phyloP scores from a whole-genome alignment of 768 basidiomycete genomes.

The Kwoniella dendrophila region DNA sequence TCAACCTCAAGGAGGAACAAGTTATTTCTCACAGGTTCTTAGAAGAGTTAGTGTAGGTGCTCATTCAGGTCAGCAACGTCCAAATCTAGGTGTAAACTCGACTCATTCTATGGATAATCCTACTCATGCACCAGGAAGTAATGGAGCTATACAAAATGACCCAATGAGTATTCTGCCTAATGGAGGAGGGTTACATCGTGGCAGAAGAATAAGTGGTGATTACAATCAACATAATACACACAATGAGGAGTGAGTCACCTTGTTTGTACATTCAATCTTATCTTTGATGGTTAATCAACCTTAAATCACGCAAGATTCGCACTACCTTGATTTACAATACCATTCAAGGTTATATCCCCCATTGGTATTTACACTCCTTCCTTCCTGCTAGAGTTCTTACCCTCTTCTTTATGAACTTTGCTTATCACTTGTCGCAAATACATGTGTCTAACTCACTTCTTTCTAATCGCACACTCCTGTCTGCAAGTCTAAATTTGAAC shows the following conservation, averaged over 20 bases:
- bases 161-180: too few species aligned
- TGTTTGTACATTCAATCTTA: background rate
- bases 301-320: too few species aligned
- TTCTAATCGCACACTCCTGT: too few species aligned
- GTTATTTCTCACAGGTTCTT: conserved; percentile 22
- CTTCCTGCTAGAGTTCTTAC: too few species aligned
- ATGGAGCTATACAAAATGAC: background rate
- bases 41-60: conserved; percentile 19
- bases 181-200: conserved; percentile 3
- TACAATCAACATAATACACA: background rate
- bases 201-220: conserved; percentile 12
- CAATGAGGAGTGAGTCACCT: conserved; percentile 8
- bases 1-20: background rate
- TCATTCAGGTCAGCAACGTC: background rate
- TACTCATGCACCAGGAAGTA: background rate
- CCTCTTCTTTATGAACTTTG: too few species aligned
- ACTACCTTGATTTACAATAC: too few species aligned
- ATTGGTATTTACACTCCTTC: too few species aligned
- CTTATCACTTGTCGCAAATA: too few species aligned
- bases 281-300: background rate
- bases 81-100: background rate
- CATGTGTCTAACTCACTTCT: too few species aligned
- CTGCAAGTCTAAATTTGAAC: too few species aligned
- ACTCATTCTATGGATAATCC: conserved; percentile 1
- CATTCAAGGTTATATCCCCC: too few species aligned